Percentiles rank a stretch among this genome's conserved stretches.
These are phyloP conservation scores for Onygenales sp. DNA, from an alignment of 2,329 filamentous ascomycete species.

Conservation along the genomic window DNA sequence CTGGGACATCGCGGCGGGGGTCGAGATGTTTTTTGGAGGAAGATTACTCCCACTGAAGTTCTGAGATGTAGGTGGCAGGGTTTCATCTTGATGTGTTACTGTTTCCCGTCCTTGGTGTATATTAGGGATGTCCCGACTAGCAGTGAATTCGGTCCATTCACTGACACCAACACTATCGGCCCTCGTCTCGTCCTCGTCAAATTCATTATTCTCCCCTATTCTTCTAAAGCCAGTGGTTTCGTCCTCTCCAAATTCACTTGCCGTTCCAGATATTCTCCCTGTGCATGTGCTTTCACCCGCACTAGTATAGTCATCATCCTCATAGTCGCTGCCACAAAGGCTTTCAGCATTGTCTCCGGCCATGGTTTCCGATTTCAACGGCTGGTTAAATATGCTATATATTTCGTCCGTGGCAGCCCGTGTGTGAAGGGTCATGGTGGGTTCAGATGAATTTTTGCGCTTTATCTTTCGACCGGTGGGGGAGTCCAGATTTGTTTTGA, in stretches of 20 bases:
- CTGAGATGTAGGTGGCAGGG: conserved; percentile 10
- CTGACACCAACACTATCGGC: conserved; percentile 52
- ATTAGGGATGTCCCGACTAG: conserved; percentile 58
- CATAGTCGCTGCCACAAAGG: conserved; percentile 56
- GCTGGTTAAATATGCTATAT: conserved; percentile 92
- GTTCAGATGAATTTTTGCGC: conserved; percentile 66
- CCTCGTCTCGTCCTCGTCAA: conserved; percentile 25
- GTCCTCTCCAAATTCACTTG: conserved; percentile 58
- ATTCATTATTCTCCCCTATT: conserved; percentile 28
- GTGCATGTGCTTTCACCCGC: conserved; percentile 76
- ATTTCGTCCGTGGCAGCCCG: conserved; percentile 94
- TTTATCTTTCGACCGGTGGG: conserved; percentile 76
- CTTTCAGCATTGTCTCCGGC: conserved; percentile 49
- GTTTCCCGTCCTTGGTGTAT: conserved; percentile 21
- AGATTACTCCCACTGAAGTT: conserved; percentile 19
- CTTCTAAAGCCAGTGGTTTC: conserved; percentile 31
- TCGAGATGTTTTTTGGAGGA: conserved; percentile 30
- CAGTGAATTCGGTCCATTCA: conserved; percentile 83
- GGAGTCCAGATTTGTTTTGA: conserved; percentile 88
- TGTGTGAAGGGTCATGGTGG: conserved; percentile 98
- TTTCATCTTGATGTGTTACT: conserved; percentile 3
- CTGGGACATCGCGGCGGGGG: conserved; percentile 33
- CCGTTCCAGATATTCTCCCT: conserved; percentile 55
- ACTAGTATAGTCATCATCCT: conserved; percentile 69
- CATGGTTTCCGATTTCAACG: conserved; percentile 46